Evolutionary conservation across 306 rosid species (phyloP).

Genomic region (Prosopis cineraria): DNA sequence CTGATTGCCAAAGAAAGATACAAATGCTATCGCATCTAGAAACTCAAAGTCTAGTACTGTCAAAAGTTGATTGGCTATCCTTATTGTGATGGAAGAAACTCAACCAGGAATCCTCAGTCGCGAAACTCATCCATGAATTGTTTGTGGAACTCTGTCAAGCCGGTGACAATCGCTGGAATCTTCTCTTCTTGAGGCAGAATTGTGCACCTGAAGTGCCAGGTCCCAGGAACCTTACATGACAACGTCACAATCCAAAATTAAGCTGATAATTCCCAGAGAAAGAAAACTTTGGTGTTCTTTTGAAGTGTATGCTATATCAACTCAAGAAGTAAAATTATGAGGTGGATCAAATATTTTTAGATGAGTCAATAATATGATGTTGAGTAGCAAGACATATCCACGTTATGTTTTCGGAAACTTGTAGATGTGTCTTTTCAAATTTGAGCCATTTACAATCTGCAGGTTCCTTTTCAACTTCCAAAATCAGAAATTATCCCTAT

Average conservation of each 20-base stretch:
- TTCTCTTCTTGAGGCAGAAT: conserved; percentile 96
- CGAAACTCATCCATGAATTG: conserved; percentile 78
- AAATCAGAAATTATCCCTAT: background rate
- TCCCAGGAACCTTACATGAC: conserved; percentile 76
- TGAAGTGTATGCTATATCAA: background rate
- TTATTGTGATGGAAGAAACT: conserved; percentile 10
- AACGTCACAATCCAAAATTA: background rate
- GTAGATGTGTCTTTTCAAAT: background rate
- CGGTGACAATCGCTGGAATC: conserved; percentile 78
- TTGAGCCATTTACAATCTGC: background rate
- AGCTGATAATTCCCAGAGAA: background rate
- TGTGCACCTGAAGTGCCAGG: conserved; percentile 98
- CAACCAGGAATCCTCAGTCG: conserved; percentile 36
- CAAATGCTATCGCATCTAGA: conserved; percentile 1
- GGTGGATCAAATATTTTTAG: background rate
- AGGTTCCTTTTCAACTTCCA: background rate
- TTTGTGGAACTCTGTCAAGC: conserved; percentile 81
- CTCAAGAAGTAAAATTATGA: background rate
- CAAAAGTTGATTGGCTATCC: conserved; percentile 28
- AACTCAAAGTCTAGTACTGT: conserved; percentile 15
- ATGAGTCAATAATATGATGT: background rate
- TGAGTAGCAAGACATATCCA: background rate
- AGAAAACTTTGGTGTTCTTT: background rate
- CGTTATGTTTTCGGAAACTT: background rate
- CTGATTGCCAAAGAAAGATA: background rate